Base-by-base conservation (phyloP, 768 basidiomycete species). In the Paxillus ammoniavirescens region DNA sequence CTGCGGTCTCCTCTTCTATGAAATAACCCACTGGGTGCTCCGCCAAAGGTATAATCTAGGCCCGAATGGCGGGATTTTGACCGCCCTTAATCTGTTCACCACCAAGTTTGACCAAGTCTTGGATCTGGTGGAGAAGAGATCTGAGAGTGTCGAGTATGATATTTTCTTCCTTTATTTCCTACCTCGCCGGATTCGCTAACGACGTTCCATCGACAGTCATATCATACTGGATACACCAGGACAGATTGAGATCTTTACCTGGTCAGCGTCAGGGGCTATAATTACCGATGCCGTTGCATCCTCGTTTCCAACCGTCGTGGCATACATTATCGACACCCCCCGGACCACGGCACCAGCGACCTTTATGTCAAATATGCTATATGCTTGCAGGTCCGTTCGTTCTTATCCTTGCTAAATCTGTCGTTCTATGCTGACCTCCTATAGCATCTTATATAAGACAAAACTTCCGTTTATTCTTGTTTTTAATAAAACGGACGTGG, bases 341-440 rank as follows among this genome's bases (percentile, higher is more conserved):
- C 80, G 97, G 57, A 93, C 93, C 17, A 88, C 89, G 0, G 86
- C 92, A 0, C 97, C 97, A 0, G 93, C 96, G 14, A 99, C 97
- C 3, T 99, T 99, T 72, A 99, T 98, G 97, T 91, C 88, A 17
- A 99, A 99, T 72, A 99, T 99, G 97, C 80, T 99, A 41, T 99
- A 98, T 65, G 97, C 97, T 2, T 99, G 97, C 79, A 93, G 91
- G 90, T 89, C 53, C 53, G 28, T 43, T n/a, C 15, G 44, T 48
- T 43, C 40, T 31, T 41, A 44, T 44, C 53, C 56, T 44, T 35
- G 9, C 10, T 35, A 35, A 5, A 13, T 35, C 13, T 53, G 40
- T 21, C 23, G 21, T 8, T 5, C 21, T n/a, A 35, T 15, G 7
- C 28, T 42, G 46, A 28, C 18, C 31, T 30, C 30, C 33, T 15